Conservation (phyloP, 768 basidiomycete genomes). For the Kwoniella shandongensis region DNA sequence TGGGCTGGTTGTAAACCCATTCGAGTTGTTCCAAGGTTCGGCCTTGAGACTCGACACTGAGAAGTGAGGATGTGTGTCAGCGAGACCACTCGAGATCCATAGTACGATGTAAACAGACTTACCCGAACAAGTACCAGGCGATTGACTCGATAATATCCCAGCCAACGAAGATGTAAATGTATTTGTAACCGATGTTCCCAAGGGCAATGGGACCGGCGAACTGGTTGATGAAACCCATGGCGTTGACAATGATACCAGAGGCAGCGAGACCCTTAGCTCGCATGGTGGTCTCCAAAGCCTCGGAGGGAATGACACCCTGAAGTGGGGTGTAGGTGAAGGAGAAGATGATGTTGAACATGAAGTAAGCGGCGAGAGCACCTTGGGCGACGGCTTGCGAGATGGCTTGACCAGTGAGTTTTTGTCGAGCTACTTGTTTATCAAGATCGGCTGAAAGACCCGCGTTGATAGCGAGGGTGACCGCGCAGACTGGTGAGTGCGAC, state of each 20-base stretch:
- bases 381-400: conserved; percentile 44
- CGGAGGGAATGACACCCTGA: conserved; percentile 63
- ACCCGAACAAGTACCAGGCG: conserved; percentile 35
- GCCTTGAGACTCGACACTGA: conserved; percentile 49
- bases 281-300: conserved; percentile 62
- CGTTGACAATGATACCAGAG: conserved; percentile 53
- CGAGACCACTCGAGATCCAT: not conserved
- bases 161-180: conserved; percentile 37
- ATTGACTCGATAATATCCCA: conserved; percentile 45
- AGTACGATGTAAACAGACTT: conserved; percentile 15
- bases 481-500: conserved; percentile 11
- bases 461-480: conserved; percentile 23
- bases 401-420: conserved; percentile 13
- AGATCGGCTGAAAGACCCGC: conserved; percentile 22
- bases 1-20: conserved; percentile 50
- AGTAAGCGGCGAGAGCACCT: conserved; percentile 51
- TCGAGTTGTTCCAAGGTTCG: conserved; percentile 53
- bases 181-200: conserved; percentile 52
- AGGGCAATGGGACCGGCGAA: conserved; percentile 60
- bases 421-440: conserved; percentile 10
- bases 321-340: conserved; percentile 64
- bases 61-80: no score
- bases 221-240: conserved; percentile 56
- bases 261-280: conserved; percentile 66
- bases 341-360: conserved; percentile 62